Base-by-base conservation (phyloP, 2,329 filamentous ascomycete genomes). In the Neonectria hederae region DNA sequence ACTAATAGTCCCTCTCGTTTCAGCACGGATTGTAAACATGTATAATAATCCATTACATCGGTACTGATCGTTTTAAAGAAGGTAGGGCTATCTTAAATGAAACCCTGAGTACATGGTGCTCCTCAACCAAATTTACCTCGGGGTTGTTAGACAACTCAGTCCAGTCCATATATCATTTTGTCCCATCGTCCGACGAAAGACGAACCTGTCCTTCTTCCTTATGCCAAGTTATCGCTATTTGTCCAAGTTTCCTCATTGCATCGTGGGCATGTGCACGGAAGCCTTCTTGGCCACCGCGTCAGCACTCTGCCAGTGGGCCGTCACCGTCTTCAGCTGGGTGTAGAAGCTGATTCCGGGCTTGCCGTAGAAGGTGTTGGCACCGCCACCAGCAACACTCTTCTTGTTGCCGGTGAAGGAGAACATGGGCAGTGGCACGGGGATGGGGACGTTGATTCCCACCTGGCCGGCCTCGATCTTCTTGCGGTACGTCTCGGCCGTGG, bases 261-360 rank as follows among this genome's bases (percentile, higher is more conserved):
- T 80, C 24, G 83, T 87, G 21, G 95, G 95, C 95, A 98, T 98
- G 66, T 92, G 87, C 11, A 97, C 93, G 74, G 90, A 89, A 17
- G 94, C 94, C 86, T 94, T 95, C 70, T 90, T 92, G 59, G 89
- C 90, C 53, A 96, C 87, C 1, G 93, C 94, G 82, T 97, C 94
- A 75, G 94, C 89, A 65, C 87, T 89, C 75, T 89, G 89, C 96
- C 96, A 99, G 77, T 97, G 82, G 70, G 93, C 91, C 57, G 96
- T 99, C 53, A 99, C 96, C 3, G 96, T 99, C 92, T 99, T 98
- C 76, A 92, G 87, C 83, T 98, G 96, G 3, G 96, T 99, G 81
- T 97, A 98, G 78, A 99, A 99, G 77, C 92, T 90, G 77, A 99
- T 81, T 24, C 95, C 96, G 0, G 94, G 93, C 80, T 92, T 92